Percentiles rank a stretch among this genome's conserved stretches.
phyloP scores from a whole-genome alignment of 805 yeast species.

The Priceomyces fermenticarens region DNA sequence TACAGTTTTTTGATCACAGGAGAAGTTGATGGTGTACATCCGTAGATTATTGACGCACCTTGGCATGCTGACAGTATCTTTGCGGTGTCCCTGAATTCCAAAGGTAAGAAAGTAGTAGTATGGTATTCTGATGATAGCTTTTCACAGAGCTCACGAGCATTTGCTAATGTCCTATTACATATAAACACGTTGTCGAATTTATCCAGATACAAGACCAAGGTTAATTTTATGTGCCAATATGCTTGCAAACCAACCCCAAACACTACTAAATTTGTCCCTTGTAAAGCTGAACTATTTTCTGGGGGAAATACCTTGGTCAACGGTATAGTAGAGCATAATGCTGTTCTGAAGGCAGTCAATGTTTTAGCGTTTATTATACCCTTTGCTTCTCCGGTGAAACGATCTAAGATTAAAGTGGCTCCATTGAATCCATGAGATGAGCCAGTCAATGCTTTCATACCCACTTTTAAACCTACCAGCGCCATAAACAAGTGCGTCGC shows the following conservation, averaged over 20 bases:
- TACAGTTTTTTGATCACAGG: conserved; percentile 40
- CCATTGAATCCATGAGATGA: conserved; percentile 56
- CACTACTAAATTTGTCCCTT: conserved; percentile 27
- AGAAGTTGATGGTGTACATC: conserved; percentile 57
- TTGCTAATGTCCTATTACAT: conserved; percentile 41
- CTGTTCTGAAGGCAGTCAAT: conserved; percentile 66
- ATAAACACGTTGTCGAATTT: conserved; percentile 40
- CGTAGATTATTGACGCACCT: conserved; percentile 49
- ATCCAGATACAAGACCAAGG: conserved; percentile 37
- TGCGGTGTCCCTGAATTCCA: conserved; percentile 12
- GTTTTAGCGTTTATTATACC: conserved; percentile 59
- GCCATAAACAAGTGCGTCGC: conserved; percentile 64
- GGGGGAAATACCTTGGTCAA: conserved; percentile 28
- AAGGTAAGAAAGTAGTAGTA: conserved; percentile 18
- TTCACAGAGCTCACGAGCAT: conserved; percentile 31
- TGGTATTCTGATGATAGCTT: conserved; percentile 25
- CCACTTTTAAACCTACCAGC: conserved; percentile 47
- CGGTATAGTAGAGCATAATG: conserved; percentile 52
- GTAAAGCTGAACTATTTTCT: conserved; percentile 21
- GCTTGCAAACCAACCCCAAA: conserved; percentile 68
- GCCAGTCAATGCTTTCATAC: conserved; percentile 59
- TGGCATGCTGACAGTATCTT: conserved; percentile 21
- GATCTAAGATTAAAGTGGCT: conserved; percentile 48
- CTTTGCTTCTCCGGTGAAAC: conserved; percentile 45
- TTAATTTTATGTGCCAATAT: conserved; percentile 56